A percentile compares a stretch with the other conserved stretches of the same genome.
phyloP scores from a whole-genome alignment of 129 eudicot genomes.

The Silybum marianum region DNA sequence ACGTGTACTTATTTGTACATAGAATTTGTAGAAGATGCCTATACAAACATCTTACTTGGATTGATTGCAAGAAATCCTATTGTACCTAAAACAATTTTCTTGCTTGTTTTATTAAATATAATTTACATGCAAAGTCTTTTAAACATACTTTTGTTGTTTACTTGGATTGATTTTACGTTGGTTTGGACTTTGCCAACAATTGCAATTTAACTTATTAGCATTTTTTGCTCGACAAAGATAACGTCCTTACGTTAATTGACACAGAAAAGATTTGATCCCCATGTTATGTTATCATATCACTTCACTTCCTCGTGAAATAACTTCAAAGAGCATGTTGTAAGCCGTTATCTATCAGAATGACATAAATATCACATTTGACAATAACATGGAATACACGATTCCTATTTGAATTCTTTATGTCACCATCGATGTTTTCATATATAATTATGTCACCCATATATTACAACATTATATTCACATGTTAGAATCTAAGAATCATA shows the following conservation, averaged over 20 bases:
- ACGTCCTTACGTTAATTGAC: not conserved
- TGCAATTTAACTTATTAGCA: not conserved
- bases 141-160: no score
- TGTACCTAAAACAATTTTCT: no score
- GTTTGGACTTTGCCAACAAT: not conserved
- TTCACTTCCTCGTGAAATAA: not conserved
- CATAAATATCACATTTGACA: not conserved
- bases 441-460: not conserved
- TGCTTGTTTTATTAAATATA: not conserved
- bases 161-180: not conserved
- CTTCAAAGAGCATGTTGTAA: not conserved
- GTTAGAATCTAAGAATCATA: no score
- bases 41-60: not conserved
- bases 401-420: not conserved
- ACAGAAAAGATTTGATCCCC: not conserved
- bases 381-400: not conserved
- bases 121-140: not conserved
- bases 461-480: not conserved
- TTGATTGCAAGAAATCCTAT: no score
- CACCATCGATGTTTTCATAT: not conserved
- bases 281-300: not conserved
- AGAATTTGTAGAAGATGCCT: not conserved
- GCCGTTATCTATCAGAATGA: not conserved
- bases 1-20: not conserved
- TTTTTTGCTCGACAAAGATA: not conserved